Evolutionary conservation across 148 eudicot genomes (phyloP), one percentile per base, ranked within the genome.

Genomic region (Nepenthes gracilis): DNA sequence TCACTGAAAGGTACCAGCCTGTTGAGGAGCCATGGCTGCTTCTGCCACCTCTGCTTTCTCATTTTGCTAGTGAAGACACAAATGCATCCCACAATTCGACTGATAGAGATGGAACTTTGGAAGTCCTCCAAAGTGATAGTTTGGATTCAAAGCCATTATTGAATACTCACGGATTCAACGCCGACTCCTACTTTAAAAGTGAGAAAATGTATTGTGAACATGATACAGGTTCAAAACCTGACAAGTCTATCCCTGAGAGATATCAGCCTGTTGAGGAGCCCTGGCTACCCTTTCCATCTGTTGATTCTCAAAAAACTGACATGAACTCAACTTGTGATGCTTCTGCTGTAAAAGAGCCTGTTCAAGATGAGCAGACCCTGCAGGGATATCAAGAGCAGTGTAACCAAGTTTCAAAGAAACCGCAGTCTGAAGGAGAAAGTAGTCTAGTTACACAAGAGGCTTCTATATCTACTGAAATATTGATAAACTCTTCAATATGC

Each of bases 21-120:
- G 40, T 77, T 9, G 98, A 92, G 83, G 98, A 92, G 80, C 98
- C 98, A 63, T 92, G 98, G 98, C 77, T 88, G 47, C 67, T 77
- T 32, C 76, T 68, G 67, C 67, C 78, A 6, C 68, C 78, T 47
- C 45, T 35, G 11, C 56, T 54, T 53, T 75, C 67, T 55, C 55
- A 61, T 13, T 53, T 49, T 61, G 65, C 63, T 60, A 74, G 59
- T 57, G 61, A 65, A 64, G 70, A 62, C 35, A 62, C 74, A 23
- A 50, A 64, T 65, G 55, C 61, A 70, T 70, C 67, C 13, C 43
- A 50, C 57, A 66, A 54, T 67, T 55, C 64, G 62, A 72, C 43
- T 14, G 71, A 69, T 51, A 65, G 58, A 48, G 66, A 67, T 47
- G 66, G 60, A 62, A 36, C 60, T 55, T 60, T 51, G 11, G 64